phyloP scores from a whole-genome alignment of 495 filamentous ascomycete species.

The Halenospora varia region DNA sequence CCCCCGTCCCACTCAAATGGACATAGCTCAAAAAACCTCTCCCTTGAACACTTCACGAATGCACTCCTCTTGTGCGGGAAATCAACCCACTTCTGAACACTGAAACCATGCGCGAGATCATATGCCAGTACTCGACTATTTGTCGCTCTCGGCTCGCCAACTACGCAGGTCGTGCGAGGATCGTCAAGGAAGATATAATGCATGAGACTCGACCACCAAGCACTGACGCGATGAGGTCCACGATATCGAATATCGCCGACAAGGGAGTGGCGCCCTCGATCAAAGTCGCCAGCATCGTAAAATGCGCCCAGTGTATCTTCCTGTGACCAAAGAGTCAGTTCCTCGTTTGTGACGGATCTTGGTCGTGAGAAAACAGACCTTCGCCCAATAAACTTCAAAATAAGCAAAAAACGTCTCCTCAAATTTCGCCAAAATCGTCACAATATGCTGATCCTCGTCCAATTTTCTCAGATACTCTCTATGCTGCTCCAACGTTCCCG shows the following conservation, averaged over 20 bases:
- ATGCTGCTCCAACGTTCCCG: conserved; percentile 59
- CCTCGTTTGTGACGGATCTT: background rate
- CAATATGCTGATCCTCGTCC: conserved; percentile 58
- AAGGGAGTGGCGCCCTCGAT: conserved; percentile 65
- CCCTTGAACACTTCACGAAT: conserved; percentile 54
- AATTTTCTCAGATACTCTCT: conserved; percentile 54
- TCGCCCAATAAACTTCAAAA: conserved; percentile 69
- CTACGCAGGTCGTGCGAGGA: conserved; percentile 55
- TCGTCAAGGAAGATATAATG: conserved; percentile 71
- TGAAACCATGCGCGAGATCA: conserved; percentile 62
- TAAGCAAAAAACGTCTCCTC: conserved; percentile 60
- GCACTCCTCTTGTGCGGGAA: conserved; percentile 62
- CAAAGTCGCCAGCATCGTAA: conserved; percentile 58
- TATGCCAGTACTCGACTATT: conserved; percentile 58
- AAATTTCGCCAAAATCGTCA: conserved; percentile 59
- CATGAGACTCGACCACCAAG: conserved; percentile 66
- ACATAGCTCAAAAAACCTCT: conserved; percentile 65
- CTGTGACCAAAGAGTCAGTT: conserved; percentile 30
- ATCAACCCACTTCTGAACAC: conserved; percentile 62
- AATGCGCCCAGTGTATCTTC: conserved; percentile 65
- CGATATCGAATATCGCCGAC: conserved; percentile 60
- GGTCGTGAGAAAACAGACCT: conserved; percentile 38
- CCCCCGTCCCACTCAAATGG: conserved; percentile 42
- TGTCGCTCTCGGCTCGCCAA: conserved; percentile 63
- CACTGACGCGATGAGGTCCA: conserved; percentile 60